Percentiles rank a stretch among this genome's conserved stretches.
Evolutionary conservation across 192 early-diverging fungal species (phyloP).

Genomic region (Mortierella alpina): DNA sequence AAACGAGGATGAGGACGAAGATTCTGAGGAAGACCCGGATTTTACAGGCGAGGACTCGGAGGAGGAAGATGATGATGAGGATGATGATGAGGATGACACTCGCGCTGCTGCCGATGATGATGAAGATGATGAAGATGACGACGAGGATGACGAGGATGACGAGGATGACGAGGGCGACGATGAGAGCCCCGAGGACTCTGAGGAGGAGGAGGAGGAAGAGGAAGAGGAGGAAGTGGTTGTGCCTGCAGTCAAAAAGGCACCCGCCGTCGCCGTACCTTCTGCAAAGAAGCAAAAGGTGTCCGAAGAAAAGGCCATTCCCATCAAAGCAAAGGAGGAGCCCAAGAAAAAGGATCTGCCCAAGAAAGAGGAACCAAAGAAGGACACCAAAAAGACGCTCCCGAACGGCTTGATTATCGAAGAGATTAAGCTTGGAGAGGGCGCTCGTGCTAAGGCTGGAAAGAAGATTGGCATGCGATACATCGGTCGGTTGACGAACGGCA

Average conservation of each 20-base stretch:
- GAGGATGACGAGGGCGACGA: slow-evolving; percentile 18
- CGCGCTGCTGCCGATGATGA: slow-evolving; percentile 5
- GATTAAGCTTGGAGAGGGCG: slow-evolving; percentile 60
- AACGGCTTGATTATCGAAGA: slow-evolving; percentile 89
- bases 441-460: slow-evolving; percentile 59
- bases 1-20: slow-evolving; percentile 52
- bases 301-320: slow-evolving; percentile 23
- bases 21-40: slow-evolving; percentile 36
- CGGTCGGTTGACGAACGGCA: slow-evolving; percentile 40
- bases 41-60: slow-evolving; percentile 2
- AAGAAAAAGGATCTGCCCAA: slow-evolving; percentile 37
- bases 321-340: slow-evolving; percentile 49
- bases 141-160: neutral
- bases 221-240: slow-evolving; percentile 17
- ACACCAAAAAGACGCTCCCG: slow-evolving; percentile 66
- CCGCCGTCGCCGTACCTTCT: neutral
- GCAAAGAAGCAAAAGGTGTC: slow-evolving; percentile 28
- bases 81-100: slow-evolving; percentile 2
- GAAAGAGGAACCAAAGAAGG: slow-evolving; percentile 54
- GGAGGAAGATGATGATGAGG: slow-evolving; percentile 5
- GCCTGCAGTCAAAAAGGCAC: slow-evolving; percentile 37
- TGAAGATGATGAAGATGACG: neutral
- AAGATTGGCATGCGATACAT: slow-evolving; percentile 56
- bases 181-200: slow-evolving; percentile 9
- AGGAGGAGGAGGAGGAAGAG: slow-evolving; percentile 15